These are phyloP conservation scores for Beauveria asiatica DNA, from an alignment of 2,329 filamentous ascomycete species.

Conservation along the genomic window DNA sequence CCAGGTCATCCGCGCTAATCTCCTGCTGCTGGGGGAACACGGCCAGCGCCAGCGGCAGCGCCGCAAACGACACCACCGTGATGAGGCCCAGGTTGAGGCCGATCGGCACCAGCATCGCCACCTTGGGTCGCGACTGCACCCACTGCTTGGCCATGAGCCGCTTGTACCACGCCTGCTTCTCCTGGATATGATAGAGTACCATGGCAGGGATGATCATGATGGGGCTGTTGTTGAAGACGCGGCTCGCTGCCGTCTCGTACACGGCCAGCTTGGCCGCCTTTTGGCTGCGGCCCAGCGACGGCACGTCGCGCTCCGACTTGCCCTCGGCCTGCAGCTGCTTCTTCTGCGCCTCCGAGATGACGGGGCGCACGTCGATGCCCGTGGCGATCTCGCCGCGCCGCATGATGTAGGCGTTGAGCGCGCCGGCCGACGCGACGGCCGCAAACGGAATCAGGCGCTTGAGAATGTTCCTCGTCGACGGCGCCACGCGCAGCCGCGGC, in stretches of 20 bases:
- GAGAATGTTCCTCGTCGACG: constrained; percentile 67
- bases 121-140: constrained; percentile 66
- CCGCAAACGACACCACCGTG: constrained; percentile 76
- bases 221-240: constrained; percentile 87
- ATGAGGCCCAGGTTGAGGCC: constrained; percentile 86
- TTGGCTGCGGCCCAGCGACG: constrained; percentile 75
- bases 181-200: constrained; percentile 73
- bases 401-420: constrained; percentile 95
- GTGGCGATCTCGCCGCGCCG: constrained; percentile 87
- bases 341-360: constrained; percentile 63
- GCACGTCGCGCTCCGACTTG: constrained; percentile 54
- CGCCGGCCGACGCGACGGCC: constrained; percentile 84
- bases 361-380: constrained; percentile 88
- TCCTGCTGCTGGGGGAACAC: constrained; percentile 89
- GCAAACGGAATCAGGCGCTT: constrained; percentile 91
- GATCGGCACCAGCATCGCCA: constrained; percentile 46
- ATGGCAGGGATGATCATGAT: constrained; percentile 96
- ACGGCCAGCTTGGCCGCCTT: constrained; percentile 85
- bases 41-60: constrained; percentile 79
- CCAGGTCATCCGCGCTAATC: constrained; percentile 65
- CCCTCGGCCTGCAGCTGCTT: constrained; percentile 46
- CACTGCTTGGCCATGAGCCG: constrained; percentile 56
- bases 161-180: constrained; percentile 31
- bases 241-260: constrained; percentile 81
- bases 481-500: constrained; percentile 72